Evolutionary conservation across 2,329 filamentous ascomycete species (phyloP).

Genomic region (Onygenales sp.): DNA sequence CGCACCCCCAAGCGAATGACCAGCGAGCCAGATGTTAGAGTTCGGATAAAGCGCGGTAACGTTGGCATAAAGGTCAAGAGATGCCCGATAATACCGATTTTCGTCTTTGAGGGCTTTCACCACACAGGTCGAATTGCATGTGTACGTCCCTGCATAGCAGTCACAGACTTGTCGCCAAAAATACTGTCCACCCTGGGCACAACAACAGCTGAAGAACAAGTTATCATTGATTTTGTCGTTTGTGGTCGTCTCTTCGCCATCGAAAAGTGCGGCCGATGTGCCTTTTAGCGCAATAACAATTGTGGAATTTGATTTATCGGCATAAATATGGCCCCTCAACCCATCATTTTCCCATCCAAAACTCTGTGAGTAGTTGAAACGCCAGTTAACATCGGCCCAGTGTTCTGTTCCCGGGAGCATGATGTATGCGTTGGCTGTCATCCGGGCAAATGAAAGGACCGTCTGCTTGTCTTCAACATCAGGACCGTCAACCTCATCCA

Average conservation of each 20-base stretch:
- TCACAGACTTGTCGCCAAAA: conserved; percentile 90
- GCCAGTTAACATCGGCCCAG: conserved; percentile 71
- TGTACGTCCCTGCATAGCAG: conserved; percentile 77
- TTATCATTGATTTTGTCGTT: conserved; percentile 99
- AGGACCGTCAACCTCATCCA: conserved; percentile 68
- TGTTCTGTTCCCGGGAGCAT: conserved; percentile 59
- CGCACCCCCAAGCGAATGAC: conserved; percentile 85
- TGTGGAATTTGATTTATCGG: conserved; percentile 74
- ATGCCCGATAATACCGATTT: conserved; percentile 84
- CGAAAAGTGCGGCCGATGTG: conserved; percentile 81
- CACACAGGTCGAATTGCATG: conserved; percentile 88
- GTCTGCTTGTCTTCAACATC: conserved; percentile 80
- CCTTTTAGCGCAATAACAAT: conserved; percentile 90
- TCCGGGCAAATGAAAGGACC: conserved; percentile 72
- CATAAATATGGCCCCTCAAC: conserved; percentile 83
- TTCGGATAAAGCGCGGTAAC: conserved; percentile 81
- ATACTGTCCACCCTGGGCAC: conserved; percentile 82
- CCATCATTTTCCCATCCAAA: conserved; percentile 93
- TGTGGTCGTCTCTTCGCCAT: conserved; percentile 92
- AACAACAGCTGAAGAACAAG: conserved; percentile 95
- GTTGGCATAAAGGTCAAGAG: conserved; percentile 82
- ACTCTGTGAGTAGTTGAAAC: conserved; percentile 76
- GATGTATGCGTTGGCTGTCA: conserved; percentile 86
- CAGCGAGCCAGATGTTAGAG: conserved; percentile 78
- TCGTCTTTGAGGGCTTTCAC: conserved; percentile 64